Base-by-base conservation (phyloP, 495 filamentous ascomycete genomes). In the Xylaria acuta region DNA sequence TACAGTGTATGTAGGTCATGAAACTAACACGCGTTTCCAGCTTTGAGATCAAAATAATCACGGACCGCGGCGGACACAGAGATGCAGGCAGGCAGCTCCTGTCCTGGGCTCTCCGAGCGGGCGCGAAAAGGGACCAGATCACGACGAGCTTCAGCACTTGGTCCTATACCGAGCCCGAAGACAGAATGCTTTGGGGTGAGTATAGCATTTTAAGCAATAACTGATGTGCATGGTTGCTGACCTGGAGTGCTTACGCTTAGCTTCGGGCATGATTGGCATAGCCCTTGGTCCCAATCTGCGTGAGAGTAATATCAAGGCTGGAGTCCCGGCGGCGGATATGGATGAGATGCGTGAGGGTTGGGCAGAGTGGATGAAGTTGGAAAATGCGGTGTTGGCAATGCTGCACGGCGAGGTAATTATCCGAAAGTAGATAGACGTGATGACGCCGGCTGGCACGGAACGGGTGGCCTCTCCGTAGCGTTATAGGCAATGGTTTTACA, bases 261-360 rank as follows among this genome's bases (percentile, higher is more conserved):
- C 77, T 32, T 69, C 78, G 69, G 75, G 76, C 41, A 80, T 84
- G 71, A 75, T 77, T 70, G 74, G 79, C 45, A 72, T 74, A 40
- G 47, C 80, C 40, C 69, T 73, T 14, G 80, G 82, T 56, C 72
- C 70, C 9, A 16, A 41, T 25, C 56, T 84, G 70, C 76, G 80
- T 20, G 62, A 78, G 25, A 78, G 73, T 53, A 80, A 75, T 5
- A 45, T 83, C 38, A 77, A 84, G 60, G 58, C 72, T 43, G 80
- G 77, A n/a, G 75, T 82, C 8, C 78, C 75, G n/a, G 78, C 80
- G 51, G 74, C 73, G 54, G 81, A 80, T 25, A 59, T 84, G 45
- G 82, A 84, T 30, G 79, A 82, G 64, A 83, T 86, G 82, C 74
- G 76, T 41, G 72, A 78, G 64, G 82, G 74, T n/a, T 86, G 82